Evolutionary conservation across 306 rosid genomes (phyloP).

Genomic region (Trifolium pratense): DNA sequence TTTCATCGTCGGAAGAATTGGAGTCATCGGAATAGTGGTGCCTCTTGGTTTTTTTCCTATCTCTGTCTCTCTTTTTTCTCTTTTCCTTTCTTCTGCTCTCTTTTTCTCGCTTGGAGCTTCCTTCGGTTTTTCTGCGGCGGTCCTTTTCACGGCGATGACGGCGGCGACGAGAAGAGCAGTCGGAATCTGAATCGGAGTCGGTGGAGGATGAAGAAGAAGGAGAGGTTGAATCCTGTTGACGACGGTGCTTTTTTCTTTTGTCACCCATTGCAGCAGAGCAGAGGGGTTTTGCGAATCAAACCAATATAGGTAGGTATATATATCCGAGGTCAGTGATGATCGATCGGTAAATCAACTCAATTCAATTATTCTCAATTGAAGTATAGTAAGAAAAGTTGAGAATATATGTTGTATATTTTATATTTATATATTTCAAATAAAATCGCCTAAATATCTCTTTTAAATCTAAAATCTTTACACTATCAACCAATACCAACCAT

Average conservation of each 20-base stretch:
- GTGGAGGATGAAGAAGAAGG: slow-evolving; percentile 51
- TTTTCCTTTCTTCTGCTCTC: slow-evolving; percentile 53
- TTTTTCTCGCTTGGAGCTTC: slow-evolving; percentile 55
- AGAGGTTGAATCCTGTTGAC: slow-evolving; percentile 37
- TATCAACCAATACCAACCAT: no score
- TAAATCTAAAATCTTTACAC: no score
- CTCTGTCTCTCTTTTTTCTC: slow-evolving; percentile 52
- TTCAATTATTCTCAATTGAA: no score
- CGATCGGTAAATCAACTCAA: not conserved
- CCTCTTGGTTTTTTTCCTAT: slow-evolving; percentile 54
- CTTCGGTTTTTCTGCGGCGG: slow-evolving; percentile 53
- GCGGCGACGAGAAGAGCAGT: slow-evolving; percentile 60
- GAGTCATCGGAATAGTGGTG: slow-evolving; percentile 46
- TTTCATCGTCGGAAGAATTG: slow-evolving; percentile 47
- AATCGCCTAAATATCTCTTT: no score
- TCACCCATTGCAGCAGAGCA: slow-evolving; percentile 50
- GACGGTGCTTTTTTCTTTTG: slow-evolving; percentile 54
- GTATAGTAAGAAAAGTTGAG: no score
- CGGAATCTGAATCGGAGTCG: slow-evolving; percentile 51
- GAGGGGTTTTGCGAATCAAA: slow-evolving; percentile 9
- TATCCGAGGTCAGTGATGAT: not conserved
- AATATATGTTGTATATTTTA: no score
- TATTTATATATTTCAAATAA: no score
- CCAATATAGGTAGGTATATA: no score
- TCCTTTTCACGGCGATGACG: slow-evolving; percentile 54